Evolutionary conservation across 495 filamentous ascomycete genomes (phyloP).

Genomic region (Aspergillus incahuasiensis): DNA sequence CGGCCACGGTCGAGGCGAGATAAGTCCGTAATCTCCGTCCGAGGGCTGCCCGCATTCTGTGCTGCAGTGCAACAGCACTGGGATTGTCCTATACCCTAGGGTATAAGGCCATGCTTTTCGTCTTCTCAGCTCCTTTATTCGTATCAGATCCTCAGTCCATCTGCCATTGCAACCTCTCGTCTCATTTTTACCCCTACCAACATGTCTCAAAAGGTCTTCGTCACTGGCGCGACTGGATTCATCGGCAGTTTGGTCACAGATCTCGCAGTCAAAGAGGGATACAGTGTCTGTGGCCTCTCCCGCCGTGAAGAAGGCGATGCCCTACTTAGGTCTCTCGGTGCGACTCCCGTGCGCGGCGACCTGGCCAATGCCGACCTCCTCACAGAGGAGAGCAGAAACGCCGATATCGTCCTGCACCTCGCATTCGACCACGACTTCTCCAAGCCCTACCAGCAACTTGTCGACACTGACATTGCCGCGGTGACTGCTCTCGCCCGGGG

Average conservation of each 20-base stretch:
- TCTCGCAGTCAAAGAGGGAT: constrained; percentile 36
- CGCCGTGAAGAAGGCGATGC: constrained; percentile 32
- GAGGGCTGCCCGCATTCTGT: neutral
- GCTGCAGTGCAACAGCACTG: neutral
- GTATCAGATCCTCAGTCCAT: too few species aligned
- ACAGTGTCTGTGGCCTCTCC: constrained; percentile 40
- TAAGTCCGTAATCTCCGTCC: neutral
- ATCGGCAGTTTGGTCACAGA: constrained; percentile 40
- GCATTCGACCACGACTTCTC: constrained; percentile 44
- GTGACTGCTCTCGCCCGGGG: constrained; percentile 32
- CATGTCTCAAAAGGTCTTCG: constrained; percentile 31
- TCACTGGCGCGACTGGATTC: constrained; percentile 46
- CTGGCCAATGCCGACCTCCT: constrained; percentile 34
- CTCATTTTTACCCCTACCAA: neutral
- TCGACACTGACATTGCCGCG: constrained; percentile 27
- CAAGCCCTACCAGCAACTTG: constrained; percentile 26
- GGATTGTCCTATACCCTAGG: too few species aligned
- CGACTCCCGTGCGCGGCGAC: constrained; percentile 30
- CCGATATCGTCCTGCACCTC: constrained; percentile 43
- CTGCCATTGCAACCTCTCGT: neutral
- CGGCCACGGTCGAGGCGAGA: neutral
- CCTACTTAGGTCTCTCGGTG: constrained; percentile 25
- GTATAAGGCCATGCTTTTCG: too few species aligned
- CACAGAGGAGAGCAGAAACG: constrained; percentile 27
- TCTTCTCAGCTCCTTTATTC: too few species aligned